These are phyloP conservation scores for Asclepias syriaca DNA, from an alignment of 257 asterid genomes.

Conservation along the genomic window DNA sequence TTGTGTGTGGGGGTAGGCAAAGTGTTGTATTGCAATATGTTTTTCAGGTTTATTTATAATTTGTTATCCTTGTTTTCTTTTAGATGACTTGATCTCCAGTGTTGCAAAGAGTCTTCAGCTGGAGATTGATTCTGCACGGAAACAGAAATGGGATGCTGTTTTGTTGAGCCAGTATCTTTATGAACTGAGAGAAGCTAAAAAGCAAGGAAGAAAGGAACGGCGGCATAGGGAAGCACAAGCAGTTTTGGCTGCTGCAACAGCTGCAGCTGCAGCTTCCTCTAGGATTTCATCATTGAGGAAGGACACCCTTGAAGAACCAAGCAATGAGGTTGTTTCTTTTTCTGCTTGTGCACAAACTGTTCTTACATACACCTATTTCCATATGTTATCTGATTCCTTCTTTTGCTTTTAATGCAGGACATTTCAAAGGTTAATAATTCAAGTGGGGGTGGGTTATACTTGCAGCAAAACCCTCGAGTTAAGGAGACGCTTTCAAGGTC, in stretches of 20 bases:
- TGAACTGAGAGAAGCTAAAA: conserved; percentile 82
- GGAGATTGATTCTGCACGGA: conserved; percentile 62
- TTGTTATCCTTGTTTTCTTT: conserved; percentile 13
- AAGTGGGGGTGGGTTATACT: conserved; percentile 39
- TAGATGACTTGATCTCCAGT: conserved; percentile 75
- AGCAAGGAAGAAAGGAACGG: conserved; percentile 91
- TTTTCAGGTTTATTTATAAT: conserved; percentile 4
- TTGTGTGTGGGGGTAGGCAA: neutral
- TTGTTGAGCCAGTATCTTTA: conserved; percentile 69
- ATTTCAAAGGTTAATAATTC: conserved; percentile 37
- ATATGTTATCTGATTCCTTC: neutral
- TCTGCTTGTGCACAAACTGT: neutral
- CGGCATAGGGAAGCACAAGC: conserved; percentile 97
- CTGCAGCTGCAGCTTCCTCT: conserved; percentile 97
- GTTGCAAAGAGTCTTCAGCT: conserved; percentile 61
- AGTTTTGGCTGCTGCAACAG: conserved; percentile 96
- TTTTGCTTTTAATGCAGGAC: conserved; percentile 34
- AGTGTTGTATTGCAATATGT: neutral
- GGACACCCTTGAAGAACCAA: conserved; percentile 66
- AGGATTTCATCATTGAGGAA: conserved; percentile 76
- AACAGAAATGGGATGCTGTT: conserved; percentile 78
- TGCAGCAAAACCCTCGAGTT: conserved; percentile 55
- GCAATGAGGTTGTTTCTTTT: conserved; percentile 45
- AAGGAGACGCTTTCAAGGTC: conserved; percentile 60
- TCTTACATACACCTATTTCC: neutral